These are phyloP conservation scores for Claviceps cyperi DNA, from an alignment of 2,329 filamentous ascomycete genomes.

Conservation along the genomic window DNA sequence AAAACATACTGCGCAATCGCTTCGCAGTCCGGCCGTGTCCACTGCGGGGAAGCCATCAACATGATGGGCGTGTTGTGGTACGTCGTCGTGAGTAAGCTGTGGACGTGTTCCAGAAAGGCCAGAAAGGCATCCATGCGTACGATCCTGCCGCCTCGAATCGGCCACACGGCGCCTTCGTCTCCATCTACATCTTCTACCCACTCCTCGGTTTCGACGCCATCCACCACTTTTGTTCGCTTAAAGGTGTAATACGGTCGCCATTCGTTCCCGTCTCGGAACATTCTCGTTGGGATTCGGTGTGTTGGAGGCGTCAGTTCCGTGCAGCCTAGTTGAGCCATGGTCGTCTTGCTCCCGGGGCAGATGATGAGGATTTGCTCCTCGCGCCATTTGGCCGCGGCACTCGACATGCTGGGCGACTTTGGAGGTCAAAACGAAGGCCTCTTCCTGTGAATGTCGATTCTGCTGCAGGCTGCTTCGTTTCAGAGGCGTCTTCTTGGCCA, in stretches of 20 bases:
- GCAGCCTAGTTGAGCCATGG: conserved; percentile 79
- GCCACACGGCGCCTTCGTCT: conserved; percentile 80
- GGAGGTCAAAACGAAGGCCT: not conserved
- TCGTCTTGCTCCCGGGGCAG: conserved; percentile 75
- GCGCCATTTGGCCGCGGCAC: conserved; percentile 43
- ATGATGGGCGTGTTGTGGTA: conserved; percentile 95
- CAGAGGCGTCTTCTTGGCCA: not conserved
- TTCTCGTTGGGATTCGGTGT: conserved; percentile 76
- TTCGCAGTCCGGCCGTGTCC: conserved; percentile 80
- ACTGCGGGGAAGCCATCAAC: conserved; percentile 77
- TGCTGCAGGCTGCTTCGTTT: not conserved
- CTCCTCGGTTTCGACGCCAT: conserved; percentile 42
- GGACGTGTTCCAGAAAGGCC: conserved; percentile 82
- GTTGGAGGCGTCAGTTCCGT: conserved; percentile 84
- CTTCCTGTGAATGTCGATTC: not conserved
- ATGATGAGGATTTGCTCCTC: conserved; percentile 56
- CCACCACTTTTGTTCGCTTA: conserved; percentile 40
- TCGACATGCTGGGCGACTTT: conserved; percentile 30
- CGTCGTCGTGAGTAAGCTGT: conserved; percentile 75
- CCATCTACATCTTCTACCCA: conserved; percentile 84
- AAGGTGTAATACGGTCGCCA: conserved; percentile 64
- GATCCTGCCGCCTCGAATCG: conserved; percentile 66
- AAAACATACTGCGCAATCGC: conserved; percentile 87
- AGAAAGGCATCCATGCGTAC: conserved; percentile 87
- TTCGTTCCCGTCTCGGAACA: conserved; percentile 81